Conservation (phyloP, 2,329 filamentous ascomycete species). For the Decorospora gaudefroyi region DNA sequence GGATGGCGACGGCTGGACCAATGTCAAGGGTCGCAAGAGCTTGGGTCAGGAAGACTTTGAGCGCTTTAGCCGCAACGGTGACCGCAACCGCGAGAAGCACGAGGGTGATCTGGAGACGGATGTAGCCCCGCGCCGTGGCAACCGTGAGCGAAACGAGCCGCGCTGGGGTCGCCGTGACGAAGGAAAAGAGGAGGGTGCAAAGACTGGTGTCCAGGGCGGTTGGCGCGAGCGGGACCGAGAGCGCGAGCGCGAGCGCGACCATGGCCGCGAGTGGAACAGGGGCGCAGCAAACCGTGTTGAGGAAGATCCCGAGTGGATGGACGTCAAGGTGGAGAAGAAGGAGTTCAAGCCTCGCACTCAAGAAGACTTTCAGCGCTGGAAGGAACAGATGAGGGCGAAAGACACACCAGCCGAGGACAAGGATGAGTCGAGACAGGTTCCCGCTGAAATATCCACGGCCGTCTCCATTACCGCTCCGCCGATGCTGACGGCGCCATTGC, state of each 20-base stretch:
- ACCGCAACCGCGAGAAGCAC: constrained; percentile 58
- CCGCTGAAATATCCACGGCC: constrained; percentile 26
- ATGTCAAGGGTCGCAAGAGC: constrained; percentile 73
- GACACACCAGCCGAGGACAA: constrained; percentile 54
- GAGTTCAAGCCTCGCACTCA: constrained; percentile 74
- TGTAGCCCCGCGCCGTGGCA: constrained; percentile 62
- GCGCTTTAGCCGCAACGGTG: constrained; percentile 63
- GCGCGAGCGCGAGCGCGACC: constrained; percentile 37
- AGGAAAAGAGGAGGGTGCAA: constrained; percentile 53
- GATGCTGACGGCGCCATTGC: constrained; percentile 51
- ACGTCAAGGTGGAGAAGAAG: constrained; percentile 67
- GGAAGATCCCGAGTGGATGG: constrained; percentile 87
- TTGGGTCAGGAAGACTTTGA: constrained; percentile 73
- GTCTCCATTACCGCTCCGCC: constrained; percentile 27
- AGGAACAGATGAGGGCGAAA: constrained; percentile 82
- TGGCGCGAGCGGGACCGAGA: constrained; percentile 58
- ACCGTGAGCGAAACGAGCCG: constrained; percentile 67
- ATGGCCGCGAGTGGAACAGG: constrained; percentile 60
- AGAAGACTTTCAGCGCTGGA: constrained; percentile 93
- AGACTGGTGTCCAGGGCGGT: constrained; percentile 56
- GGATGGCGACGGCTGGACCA: constrained; percentile 74
- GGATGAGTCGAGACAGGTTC: constrained; percentile 45
- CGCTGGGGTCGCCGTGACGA: constrained; percentile 73
- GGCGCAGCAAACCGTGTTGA: constrained; percentile 58
- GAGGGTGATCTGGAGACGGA: constrained; percentile 49